Conservation (phyloP, 768 basidiomycete genomes). For the Amanita inopinata region DNA sequence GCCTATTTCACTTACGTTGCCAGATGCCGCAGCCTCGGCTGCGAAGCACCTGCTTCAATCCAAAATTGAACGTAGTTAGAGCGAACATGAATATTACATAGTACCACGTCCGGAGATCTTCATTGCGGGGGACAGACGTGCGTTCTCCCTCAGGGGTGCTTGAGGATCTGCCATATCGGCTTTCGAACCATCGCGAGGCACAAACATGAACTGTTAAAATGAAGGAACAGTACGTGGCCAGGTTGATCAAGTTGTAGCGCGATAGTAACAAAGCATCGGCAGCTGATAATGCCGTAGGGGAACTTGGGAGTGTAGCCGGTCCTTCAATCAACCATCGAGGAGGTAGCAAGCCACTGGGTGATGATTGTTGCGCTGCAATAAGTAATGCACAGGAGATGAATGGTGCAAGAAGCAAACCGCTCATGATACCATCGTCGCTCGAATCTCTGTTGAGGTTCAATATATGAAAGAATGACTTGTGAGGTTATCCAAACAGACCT, state of each 20-base stretch:
- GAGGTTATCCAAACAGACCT: slow-evolving; percentile 33
- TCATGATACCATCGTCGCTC: slow-evolving; percentile 77
- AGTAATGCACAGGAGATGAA: slow-evolving; percentile 67
- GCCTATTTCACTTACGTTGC: slow-evolving; percentile 47
- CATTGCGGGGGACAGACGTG: slow-evolving; percentile 67
- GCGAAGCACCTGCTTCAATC: slow-evolving; percentile 37
- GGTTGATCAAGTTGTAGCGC: slow-evolving; percentile 67
- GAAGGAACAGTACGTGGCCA: slow-evolving; percentile 72
- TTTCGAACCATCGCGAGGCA: slow-evolving; percentile 70
- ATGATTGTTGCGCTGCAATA: slow-evolving; percentile 28
- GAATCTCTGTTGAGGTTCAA: slow-evolving; percentile 45
- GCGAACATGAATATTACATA: slow-evolving; percentile 57
- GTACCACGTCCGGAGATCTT: slow-evolving; percentile 49
- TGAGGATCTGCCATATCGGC: slow-evolving; percentile 28
- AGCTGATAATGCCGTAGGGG: slow-evolving; percentile 31
- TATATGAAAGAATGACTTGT: neutral
- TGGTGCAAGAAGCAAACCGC: slow-evolving; percentile 77
- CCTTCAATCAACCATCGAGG: slow-evolving; percentile 71
- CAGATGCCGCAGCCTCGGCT: slow-evolving; percentile 43
- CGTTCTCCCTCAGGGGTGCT: slow-evolving; percentile 56
- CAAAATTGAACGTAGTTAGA: slow-evolving; percentile 39
- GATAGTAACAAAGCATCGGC: slow-evolving; percentile 51
- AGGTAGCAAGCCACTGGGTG: slow-evolving; percentile 32
- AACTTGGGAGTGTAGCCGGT: slow-evolving; percentile 44
- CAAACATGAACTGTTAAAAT: slow-evolving; percentile 73